These are phyloP conservation scores for Botrytis deweyae DNA, from an alignment of 2,329 filamentous ascomycete genomes.

Conservation along the genomic window DNA sequence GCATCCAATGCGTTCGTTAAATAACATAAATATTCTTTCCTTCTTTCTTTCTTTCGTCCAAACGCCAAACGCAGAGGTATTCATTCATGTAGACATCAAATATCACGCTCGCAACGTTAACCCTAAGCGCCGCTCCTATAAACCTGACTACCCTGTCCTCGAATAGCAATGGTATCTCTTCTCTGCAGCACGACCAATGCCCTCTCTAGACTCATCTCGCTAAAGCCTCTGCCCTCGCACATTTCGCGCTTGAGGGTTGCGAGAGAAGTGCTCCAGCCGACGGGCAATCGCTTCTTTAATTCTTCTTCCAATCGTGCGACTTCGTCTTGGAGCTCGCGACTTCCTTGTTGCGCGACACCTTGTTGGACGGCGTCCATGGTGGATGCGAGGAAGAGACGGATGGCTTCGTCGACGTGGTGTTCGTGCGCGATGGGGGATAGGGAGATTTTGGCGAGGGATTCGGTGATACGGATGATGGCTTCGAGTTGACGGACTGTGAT, in stretches of 20 bases:
- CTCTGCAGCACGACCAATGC: conserved; percentile 84
- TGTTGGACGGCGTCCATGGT: conserved; percentile 98
- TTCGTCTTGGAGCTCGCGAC: conserved; percentile 88
- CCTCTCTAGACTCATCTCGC: conserved; percentile 79
- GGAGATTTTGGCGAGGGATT: conserved; percentile 88
- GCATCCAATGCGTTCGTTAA: neutral
- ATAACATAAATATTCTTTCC: neutral
- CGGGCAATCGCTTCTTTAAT: conserved; percentile 80
- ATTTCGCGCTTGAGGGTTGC: conserved; percentile 86
- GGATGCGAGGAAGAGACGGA: conserved; percentile 89
- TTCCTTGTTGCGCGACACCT: conserved; percentile 72
- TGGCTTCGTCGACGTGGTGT: conserved; percentile 93
- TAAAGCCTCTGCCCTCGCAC: conserved; percentile 87
- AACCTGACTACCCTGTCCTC: conserved; percentile 73
- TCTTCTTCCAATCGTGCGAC: conserved; percentile 84
- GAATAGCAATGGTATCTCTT: conserved; percentile 80
- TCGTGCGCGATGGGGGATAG: conserved; percentile 85
- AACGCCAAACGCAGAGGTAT: conserved; percentile 13
- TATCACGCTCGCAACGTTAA: neutral
- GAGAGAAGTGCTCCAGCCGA: conserved; percentile 92
- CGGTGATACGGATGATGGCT: conserved; percentile 94
- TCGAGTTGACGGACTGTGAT: conserved; percentile 97
- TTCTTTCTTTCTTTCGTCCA: neutral
- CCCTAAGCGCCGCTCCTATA: conserved; percentile 68
- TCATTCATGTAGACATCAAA: conserved; percentile 13